Conservation (phyloP, 805 yeast species). For the Candida nitratophila region DNA sequence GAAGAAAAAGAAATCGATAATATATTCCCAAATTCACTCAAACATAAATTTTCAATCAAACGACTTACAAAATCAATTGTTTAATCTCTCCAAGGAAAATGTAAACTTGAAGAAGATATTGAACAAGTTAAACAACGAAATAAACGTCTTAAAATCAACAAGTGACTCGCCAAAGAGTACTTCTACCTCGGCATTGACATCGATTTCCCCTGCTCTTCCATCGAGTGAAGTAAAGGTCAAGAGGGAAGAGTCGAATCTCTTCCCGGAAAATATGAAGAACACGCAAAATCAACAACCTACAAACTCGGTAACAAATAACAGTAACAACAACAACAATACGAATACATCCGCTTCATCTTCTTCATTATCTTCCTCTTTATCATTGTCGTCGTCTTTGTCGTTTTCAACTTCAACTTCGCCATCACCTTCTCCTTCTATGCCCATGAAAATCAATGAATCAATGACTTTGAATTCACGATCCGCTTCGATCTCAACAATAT, state of each 20-base stretch:
- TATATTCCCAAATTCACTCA: slow-evolving; percentile 29
- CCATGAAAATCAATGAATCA: background rate
- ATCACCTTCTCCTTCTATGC: background rate
- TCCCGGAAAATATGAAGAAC: no score
- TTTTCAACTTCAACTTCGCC: background rate
- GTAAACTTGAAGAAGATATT: slow-evolving; percentile 35
- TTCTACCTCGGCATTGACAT: background rate
- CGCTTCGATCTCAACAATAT: background rate
- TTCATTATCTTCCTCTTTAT: background rate
- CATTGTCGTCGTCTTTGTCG: background rate
- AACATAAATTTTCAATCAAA: slow-evolving; percentile 26
- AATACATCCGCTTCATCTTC: no score
- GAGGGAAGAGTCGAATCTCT: no score
- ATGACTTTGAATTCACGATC: background rate
- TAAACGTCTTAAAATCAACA: slow-evolving; percentile 22
- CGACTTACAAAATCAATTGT: slow-evolving; percentile 32
- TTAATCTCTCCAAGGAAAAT: slow-evolving; percentile 35
- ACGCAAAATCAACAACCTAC: no score
- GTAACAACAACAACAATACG: no score
- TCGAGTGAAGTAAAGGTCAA: no score
- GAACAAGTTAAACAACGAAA: slow-evolving; percentile 32
- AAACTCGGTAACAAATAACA: no score
- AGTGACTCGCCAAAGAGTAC: slow-evolving; percentile 4
- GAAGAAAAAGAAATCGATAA: slow-evolving; percentile 8
- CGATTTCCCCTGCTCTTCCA: no score